Evolutionary conservation across 352 stramenopile species (phyloP), one percentile per base, ranked within the genome.

Genomic region (Pythium plurisporium): DNA sequence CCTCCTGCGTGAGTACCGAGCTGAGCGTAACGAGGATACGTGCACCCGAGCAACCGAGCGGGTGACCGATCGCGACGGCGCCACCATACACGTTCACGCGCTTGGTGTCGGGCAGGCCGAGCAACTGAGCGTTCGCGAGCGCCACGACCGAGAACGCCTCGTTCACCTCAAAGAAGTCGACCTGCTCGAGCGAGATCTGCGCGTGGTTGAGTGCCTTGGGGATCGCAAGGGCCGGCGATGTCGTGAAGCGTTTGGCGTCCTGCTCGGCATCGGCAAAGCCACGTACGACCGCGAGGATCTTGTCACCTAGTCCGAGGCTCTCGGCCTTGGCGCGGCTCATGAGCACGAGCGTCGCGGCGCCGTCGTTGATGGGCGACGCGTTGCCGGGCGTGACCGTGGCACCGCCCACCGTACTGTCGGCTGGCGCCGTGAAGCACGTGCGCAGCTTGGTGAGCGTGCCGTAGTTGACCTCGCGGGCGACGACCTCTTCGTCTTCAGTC

Each of bases 91-190:
- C 89, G 73, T 99, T 99, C 11, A 99, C 89, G 53, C 75, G 84
- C 29, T 65, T 64, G 20, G 67, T 64, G 70, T 98, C 86, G 30
- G 27, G 30, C 6, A 99, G 64, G 27, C 82, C 77, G 45, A 99
- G 41, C 10, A 98, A 59, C 69, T 96, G 69, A 50, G 84, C 89
- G 74, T 98, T 99, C 2, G 85, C 91, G 19, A 98, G 78, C 0
- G 91, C 76, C 8, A 99, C 96, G 15, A 98, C 94, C 2, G 91
- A 81, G 69, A 99, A 99, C 20, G 96, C 96, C 65, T 99, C 96
- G 67, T 99, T 99, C 60, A 99, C 97, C 76, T 99, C 96, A 67
- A 96, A 93, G 69, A 89, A 98, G 37, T 99, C 92, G 6, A 99
- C 75, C 63, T 98, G 89, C 12, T 64, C 70, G 12, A 90, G 57